Percentiles rank a stretch among this genome's conserved stretches.
These are phyloP conservation scores for Pseudogymnoascus sp. DNA, from an alignment of 2,329 filamentous ascomycete genomes.

Conservation along the genomic window DNA sequence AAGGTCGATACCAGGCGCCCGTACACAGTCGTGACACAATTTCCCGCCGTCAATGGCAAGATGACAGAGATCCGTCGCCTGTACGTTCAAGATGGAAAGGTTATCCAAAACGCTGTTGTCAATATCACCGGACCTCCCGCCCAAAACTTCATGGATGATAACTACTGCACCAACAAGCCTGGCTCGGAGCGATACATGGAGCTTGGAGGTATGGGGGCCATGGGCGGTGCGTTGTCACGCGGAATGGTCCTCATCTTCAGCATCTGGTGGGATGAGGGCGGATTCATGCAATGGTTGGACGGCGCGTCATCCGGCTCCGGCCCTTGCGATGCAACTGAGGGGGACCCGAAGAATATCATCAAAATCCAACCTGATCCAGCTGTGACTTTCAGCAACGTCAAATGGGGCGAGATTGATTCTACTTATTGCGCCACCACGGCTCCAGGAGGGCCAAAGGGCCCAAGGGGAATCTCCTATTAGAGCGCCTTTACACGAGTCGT, in stretches of 20 bases:
- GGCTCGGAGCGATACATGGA: slow-evolving; percentile 27
- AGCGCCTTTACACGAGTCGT: not conserved
- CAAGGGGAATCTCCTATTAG: not conserved
- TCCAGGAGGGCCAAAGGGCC: not conserved
- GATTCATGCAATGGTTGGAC: slow-evolving; percentile 52
- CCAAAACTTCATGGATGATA: slow-evolving; percentile 31
- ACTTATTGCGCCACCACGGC: slow-evolving; percentile 31
- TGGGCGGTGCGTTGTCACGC: slow-evolving; percentile 39
- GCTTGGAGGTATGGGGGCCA: slow-evolving; percentile 36
- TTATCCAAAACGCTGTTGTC: slow-evolving; percentile 37
- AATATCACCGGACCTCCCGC: slow-evolving; percentile 25
- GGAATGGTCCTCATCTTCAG: slow-evolving; percentile 47
- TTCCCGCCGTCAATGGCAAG: slow-evolving; percentile 31
- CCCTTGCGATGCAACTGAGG: slow-evolving; percentile 47
- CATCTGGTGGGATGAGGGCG: slow-evolving; percentile 47
- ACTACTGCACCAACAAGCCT: slow-evolving; percentile 29
- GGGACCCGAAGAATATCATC: slow-evolving; percentile 41
- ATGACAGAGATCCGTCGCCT: slow-evolving; percentile 40
- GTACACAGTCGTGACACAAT: slow-evolving; percentile 43
- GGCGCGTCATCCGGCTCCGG: slow-evolving; percentile 37
- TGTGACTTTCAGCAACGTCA: slow-evolving; percentile 49
- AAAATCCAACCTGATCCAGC: slow-evolving; percentile 39
- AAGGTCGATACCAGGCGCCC: slow-evolving; percentile 34
- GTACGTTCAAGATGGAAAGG: slow-evolving; percentile 41
- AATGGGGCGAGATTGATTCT: slow-evolving; percentile 52